Base-by-base conservation (phyloP, 768 basidiomycete genomes). In the Calocybe cyanea region DNA sequence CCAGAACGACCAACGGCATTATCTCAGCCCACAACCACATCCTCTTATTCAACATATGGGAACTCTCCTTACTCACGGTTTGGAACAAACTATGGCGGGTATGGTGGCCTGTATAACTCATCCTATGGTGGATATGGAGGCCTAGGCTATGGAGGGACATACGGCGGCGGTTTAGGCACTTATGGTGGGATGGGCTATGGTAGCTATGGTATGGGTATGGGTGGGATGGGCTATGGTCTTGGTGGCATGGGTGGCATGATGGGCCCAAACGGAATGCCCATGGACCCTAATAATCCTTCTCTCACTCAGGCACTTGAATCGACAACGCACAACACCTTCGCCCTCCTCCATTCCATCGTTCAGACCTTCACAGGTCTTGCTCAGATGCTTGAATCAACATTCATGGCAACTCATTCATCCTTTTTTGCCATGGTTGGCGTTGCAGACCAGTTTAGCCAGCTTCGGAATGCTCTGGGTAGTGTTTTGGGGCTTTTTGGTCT, bases 351-450 rank as follows among this genome's bases (percentile, higher is more conserved):
- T 56, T 90, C 88, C 9, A 86, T 99, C 61, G 95, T 99, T 36
- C 89, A 92, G 57, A 96, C 94, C 3, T 95, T 98, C 67, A 76
- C 83, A 0, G 94, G 94, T 18, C 84, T 99, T 51, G 86, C 95
- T 0, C 95, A 98, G 63, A 94, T 99, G 83, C 84, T 99, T 60
- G 95, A 98, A 64, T 85, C 82, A 25, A 98, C 95, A 4, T 97
- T 95, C 67, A 89, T 97, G 85, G 95, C 95, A 2, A 95, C 92
- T 0, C 92, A 95, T 64, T 92, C 89, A 0, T 87, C 84, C 7
- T 95, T 95, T 67, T 95, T 94, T 63, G 92, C 92, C 46, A 92
- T 95, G 85, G 92, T 94, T 41, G 90, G 92, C 51, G 95, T 99
- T 36, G 77, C 94, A 31, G 96, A 99, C 59, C 96, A 99, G 60